Conservation (phyloP, 805 yeast species). For the Kazachstania psychrophila region DNA sequence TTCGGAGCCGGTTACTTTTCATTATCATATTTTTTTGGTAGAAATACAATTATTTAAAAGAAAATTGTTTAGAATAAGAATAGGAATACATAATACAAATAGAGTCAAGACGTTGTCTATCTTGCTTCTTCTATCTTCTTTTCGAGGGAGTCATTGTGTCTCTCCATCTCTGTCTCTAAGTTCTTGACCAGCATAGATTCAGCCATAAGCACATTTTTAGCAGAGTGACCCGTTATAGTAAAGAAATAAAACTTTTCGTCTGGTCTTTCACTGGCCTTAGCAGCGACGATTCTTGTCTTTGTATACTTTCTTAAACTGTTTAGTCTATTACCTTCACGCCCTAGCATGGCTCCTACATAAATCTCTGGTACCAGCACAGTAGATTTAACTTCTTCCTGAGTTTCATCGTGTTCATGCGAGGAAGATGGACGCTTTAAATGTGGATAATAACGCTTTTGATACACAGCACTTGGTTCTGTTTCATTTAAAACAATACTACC, state of each 20-base stretch:
- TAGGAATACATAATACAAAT: no score
- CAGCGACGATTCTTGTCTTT: conserved; percentile 58
- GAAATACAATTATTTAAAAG: no score
- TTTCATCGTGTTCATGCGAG: conserved; percentile 8
- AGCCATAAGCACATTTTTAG: conserved; percentile 46
- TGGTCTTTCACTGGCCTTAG: conserved; percentile 7
- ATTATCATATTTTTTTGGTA: no score
- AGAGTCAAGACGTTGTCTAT: no score
- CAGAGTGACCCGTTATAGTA: conserved; percentile 51
- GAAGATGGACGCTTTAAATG: conserved; percentile 43
- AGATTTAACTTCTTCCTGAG: conserved; percentile 10
- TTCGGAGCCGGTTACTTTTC: no score
- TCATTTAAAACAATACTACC: conserved; percentile 22
- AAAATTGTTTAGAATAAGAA: no score
- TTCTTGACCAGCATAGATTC: conserved; percentile 47
- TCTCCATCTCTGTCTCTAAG: conserved; percentile 48
- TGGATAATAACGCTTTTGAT: conserved; percentile 49
- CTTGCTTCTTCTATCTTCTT: not conserved
- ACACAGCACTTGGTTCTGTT: conserved; percentile 14
- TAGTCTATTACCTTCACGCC: conserved; percentile 76
- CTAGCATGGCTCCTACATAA: conserved; percentile 83
- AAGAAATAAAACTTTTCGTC: conserved; percentile 39
- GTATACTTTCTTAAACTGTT: conserved; percentile 74
- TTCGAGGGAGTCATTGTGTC: conserved; percentile 33
- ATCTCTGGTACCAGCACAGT: conserved; percentile 52